These are phyloP conservation scores for Epichloe sylvatica DNA, from an alignment of 2,329 filamentous ascomycete genomes.

Conservation along the genomic window DNA sequence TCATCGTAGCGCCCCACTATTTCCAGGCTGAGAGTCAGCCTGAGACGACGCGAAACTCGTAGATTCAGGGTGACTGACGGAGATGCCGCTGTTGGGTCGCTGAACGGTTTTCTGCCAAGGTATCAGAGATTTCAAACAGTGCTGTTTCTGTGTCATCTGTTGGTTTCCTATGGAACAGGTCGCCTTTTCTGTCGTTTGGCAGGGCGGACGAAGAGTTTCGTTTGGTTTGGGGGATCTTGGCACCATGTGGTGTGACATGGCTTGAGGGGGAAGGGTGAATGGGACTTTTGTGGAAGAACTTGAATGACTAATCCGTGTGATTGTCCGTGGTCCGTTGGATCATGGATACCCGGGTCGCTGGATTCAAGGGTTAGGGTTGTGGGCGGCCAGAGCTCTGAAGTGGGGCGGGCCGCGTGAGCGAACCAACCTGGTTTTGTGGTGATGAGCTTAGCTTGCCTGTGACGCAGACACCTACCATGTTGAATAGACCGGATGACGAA, in stretches of 20 bases:
- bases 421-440: too few relatives aligned
- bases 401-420: not conserved
- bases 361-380: not conserved
- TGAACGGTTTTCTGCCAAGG: too few relatives aligned
- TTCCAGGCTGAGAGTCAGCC: not conserved
- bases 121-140: too few relatives aligned
- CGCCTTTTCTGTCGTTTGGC: not conserved
- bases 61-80: not conserved
- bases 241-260: not conserved
- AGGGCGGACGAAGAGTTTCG: not conserved
- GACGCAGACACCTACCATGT: too few relatives aligned
- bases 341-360: not conserved
- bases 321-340: too few relatives aligned
- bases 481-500: too few relatives aligned
- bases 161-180: not conserved
- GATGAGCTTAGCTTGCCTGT: too few relatives aligned
- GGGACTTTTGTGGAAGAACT: too few relatives aligned
- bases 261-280: too few relatives aligned
- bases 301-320: too few relatives aligned
- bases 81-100: not conserved
- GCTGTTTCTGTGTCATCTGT: too few relatives aligned
- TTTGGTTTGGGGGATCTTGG: not conserved
- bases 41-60: not conserved
- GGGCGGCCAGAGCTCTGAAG: not conserved
- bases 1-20: not conserved